Evolutionary conservation across 139 green algal species (phyloP).

Genomic region (Chlorella sp.): DNA sequence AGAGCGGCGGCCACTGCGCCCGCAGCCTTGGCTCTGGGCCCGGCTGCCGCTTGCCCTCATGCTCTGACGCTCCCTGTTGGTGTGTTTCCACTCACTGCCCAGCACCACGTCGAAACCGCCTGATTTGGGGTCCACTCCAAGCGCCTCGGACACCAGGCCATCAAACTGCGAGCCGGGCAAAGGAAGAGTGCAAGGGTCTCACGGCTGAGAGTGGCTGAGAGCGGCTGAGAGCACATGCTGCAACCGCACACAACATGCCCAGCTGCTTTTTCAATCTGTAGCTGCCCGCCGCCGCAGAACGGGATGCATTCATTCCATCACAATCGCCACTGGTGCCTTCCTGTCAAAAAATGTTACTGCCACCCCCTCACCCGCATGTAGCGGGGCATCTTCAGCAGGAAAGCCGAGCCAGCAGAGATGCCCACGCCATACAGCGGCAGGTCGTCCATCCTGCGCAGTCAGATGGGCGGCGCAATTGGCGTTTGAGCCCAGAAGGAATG

Average conservation of each 20-base stretch:
- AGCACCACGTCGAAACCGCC: conserved; percentile 7
- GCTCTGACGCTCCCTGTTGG: too few species aligned
- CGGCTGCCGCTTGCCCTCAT: too few species aligned
- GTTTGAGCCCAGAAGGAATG: too few species aligned
- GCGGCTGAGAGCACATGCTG: too few species aligned
- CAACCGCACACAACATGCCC: too few species aligned
- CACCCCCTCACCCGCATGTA: not conserved
- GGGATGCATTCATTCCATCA: too few species aligned
- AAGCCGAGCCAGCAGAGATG: conserved; percentile 25
- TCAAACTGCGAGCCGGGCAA: conserved; percentile 29
- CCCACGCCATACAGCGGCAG: conserved; percentile 14
- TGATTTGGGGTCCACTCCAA: conserved; percentile 21
- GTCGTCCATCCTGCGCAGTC: conserved; percentile 4
- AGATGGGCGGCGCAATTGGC: too few species aligned
- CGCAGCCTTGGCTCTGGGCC: not conserved
- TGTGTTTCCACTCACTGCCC: not conserved
- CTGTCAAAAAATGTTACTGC: not conserved
- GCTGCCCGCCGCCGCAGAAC: too few species aligned
- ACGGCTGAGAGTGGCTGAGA: too few species aligned
- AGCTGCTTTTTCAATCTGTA: too few species aligned
- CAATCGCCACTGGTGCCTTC: not conserved
- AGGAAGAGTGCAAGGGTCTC: too few species aligned
- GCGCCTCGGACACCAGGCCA: conserved; percentile 17
- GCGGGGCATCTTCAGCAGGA: conserved; percentile 22
- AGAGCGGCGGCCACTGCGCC: not conserved